Base-by-base conservation (phyloP, 1,284 basidiomycete species). In the Ceratobasidium sp. region DNA sequence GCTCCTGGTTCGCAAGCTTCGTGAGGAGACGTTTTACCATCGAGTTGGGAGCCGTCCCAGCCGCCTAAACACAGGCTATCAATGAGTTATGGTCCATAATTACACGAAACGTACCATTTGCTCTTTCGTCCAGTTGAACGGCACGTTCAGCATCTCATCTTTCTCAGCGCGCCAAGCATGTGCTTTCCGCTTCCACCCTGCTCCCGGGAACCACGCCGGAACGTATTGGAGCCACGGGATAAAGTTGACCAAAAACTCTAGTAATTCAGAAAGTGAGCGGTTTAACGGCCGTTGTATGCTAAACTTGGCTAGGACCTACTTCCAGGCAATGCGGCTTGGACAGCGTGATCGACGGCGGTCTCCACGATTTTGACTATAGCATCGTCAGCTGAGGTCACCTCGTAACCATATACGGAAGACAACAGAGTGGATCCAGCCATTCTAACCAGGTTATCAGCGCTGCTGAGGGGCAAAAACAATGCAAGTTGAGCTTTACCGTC, bases 341-440 rank as follows among this genome's bases (percentile, higher is more conserved):
- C 17, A 4, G 69, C 17, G 1, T 50, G 50, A 7, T 69, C 45
- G 14, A 53, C 14, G 2, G 65, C 74, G n/a, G 14, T 64, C 29
- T 62, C 74, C 14, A 75, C 56, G 3, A 75, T 36, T 27, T 59
- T 27, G 29, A 71, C 54, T 6, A 71, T 29, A 14, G 67, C 54
- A 47, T 75, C 74, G 36, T 69, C n/a, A 14, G 53, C 64, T 8
- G 64, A 59, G 24, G 64, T 69, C n/a, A 75, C 53, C 15, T 64
- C 56, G 27, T 75, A 64, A 3, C 74, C 74, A 62, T 75, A 75
- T 1, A 57, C 74, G 3, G 53, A 53, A 14, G 54, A 71, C 29
- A 71, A 45, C 6, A 71, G 17, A 9, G 45, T 59, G 24, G 54
- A 47, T 15, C 54, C 67, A 8, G 67, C 54, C 56, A 50, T 59